Evolutionary conservation across 352 stramenopile species (phyloP).

Genomic region (Globisporangium ultimum): DNA sequence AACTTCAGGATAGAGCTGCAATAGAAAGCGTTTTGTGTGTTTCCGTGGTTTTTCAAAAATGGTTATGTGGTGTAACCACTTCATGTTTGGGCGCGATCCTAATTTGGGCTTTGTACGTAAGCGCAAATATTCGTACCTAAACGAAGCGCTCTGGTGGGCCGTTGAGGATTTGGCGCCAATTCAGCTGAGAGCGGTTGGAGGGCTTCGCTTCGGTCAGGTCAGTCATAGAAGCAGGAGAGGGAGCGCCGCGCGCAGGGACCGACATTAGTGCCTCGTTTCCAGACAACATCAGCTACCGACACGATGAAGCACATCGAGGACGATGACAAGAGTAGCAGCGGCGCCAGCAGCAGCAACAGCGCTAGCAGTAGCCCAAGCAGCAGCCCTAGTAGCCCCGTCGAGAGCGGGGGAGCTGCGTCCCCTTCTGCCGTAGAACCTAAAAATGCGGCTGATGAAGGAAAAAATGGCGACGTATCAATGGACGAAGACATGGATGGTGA

Average conservation of each 20-base stretch:
- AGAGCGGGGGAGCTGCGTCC: constrained; percentile 15
- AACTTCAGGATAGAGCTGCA: constrained; percentile 2
- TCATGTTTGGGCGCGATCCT: neutral
- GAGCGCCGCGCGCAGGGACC: too few relatives aligned
- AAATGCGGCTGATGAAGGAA: constrained; percentile 7
- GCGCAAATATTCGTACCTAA: neutral
- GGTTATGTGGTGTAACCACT: neutral
- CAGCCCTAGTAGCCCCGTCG: constrained; percentile 21
- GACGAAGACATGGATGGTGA: constrained; percentile 26
- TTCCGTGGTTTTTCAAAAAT: neutral
- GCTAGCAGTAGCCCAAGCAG: constrained; percentile 26
- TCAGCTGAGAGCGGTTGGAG: neutral
- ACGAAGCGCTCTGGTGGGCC: neutral
- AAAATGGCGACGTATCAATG: constrained; percentile 20
- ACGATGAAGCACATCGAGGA: constrained; percentile 25
- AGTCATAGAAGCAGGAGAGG: neutral
- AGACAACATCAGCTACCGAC: neutral
- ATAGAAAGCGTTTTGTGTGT: neutral
- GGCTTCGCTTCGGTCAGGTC: neutral
- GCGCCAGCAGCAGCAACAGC: constrained; percentile 16
- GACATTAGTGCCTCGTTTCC: neutral
- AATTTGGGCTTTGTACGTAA: neutral
- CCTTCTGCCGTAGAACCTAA: constrained; percentile 8
- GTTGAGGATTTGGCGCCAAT: constrained; percentile 10
- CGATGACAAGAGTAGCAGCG: constrained; percentile 29